Percentiles rank a stretch among this genome's conserved stretches.
Conservation (phyloP, 139 green algal genomes). For the Chlorella vulgaris region DNA sequence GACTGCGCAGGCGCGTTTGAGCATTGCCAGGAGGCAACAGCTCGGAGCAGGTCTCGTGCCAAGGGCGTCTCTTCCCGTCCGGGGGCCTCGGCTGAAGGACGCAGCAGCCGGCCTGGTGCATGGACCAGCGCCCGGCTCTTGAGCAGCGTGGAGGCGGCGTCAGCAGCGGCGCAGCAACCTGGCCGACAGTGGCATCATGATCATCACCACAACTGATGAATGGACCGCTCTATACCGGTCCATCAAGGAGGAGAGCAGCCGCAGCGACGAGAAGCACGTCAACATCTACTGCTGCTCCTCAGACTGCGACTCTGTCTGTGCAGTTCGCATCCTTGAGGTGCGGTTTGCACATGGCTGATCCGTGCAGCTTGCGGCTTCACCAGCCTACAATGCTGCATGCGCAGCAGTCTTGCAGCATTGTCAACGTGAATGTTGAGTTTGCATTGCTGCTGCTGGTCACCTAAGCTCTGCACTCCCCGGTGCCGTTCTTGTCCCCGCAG, state of each 20-base stretch:
- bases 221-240: slow-evolving; percentile 52
- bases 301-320: slow-evolving; percentile 75
- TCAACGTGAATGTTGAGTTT: background rate
- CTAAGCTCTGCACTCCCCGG: background rate
- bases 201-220: slow-evolving; percentile 29
- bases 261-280: slow-evolving; percentile 68
- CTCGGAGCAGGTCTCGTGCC: background rate
- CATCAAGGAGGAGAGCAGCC: slow-evolving; percentile 59
- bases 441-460: background rate
- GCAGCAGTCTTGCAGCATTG: background rate
- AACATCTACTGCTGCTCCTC: slow-evolving; percentile 66
- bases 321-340: slow-evolving; percentile 73
- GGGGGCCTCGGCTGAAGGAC: background rate
- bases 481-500: background rate
- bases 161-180: background rate
- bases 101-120: background rate
- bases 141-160: background rate
- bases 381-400: background rate
- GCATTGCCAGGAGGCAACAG: slow-evolving; percentile 18
- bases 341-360: background rate
- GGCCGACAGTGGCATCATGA: slow-evolving; percentile 14
- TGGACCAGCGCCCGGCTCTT: background rate
- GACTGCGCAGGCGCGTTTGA: background rate
- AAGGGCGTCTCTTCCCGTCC: background rate
- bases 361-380: background rate